Evolutionary conservation across 1,284 basidiomycete genomes (phyloP), one percentile per base, ranked within the genome.

Genomic region (Malassezia sympodialis): DNA sequence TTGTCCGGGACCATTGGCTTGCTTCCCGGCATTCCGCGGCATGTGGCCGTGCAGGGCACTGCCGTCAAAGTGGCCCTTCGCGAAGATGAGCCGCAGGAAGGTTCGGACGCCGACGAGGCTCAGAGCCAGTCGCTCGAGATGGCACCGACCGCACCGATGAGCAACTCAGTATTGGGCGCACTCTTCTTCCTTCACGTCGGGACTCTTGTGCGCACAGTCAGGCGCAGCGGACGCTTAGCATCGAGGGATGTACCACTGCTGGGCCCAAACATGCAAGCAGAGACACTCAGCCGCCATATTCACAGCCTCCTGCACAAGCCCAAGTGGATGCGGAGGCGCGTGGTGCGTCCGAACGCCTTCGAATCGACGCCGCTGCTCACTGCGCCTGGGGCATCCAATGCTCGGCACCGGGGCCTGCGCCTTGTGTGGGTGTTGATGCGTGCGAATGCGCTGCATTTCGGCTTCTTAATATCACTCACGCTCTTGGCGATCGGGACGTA

Each of bases 211-310:
- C 43, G 32, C 17, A 24, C 26, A 14, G 35, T 40, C 35, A 3
- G 14, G 15, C 44, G 50, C 23, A 17, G 8, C 1, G 49, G 55
- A 11, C 19, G n/a, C 15, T 17, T 57, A 15, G 30, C 41, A n/a
- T 31, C 49, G 27, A n/a, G 23, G 11, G 55, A 52, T 31, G 46
- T 57, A 24, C 55, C 55, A 3, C 26, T 52, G 11, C 10, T 57
- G 23, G 49, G 49, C 26, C 39, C 21, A 2, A 8, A 40, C 24
- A 11, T 57, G 45, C 55, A 50, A n/a, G 49, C 55, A 7, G 37
- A 26, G 40, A 17, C 40, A 42, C 49, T 57, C 2, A 37, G 32
- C 12, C 6, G 14, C 11, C 6, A 35, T 10, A 19, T 19, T 3
- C 34, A 39, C 23, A 8, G 19, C 19, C n/a, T 39, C 19, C 37